Base-by-base conservation (phyloP, 2,329 filamentous ascomycete species). In the Aspergillus caelatus region DNA sequence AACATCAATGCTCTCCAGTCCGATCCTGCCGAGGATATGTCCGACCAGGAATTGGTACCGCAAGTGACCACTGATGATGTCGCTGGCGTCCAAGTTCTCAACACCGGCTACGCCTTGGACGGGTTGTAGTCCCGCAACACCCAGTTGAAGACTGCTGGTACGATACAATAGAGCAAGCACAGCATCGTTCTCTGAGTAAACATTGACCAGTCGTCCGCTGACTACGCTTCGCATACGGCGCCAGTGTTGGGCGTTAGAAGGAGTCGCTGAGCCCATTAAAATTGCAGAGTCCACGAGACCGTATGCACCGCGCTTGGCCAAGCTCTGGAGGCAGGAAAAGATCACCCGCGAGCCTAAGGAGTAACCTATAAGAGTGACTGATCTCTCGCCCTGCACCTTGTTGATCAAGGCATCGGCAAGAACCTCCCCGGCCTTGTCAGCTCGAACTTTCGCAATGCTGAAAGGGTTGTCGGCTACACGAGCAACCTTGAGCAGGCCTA, bases 81-180 rank as follows among this genome's bases (percentile, higher is more conserved):
- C 84, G 65, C 86, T 89, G 30, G 89, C 85, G 66, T 91, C 83
- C 59, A 91, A 80, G 68, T 91, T 93, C 74, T 93, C 90, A 7
- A 84, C 74, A 0, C 78, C 78, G 0, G 74, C 68, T 2, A 82
- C 73, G 16, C 73, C 85, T 62, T 88, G 79, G 28, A 96, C 86
- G 36, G 88, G 84, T 74, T 97, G 91, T 1, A 98, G 81, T 0
- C 94, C 94, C 0, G 93, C 93, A 48, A 97, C 87, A 4, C 94
- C 94, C 46, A 91, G 85, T 67, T 95, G 90, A 32, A 96, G 86
- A 63, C 89, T 93, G 46, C 91, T 93, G 2, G 92, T 90, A 52
- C 94, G 88, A 76, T 97, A 97, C 21, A 97, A 82, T 74, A 97
- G 94, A 1, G 88, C 93, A 1, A 97, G 87, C 36, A 97, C 88